These are phyloP conservation scores for Russula griseocarnosa DNA, from an alignment of 768 basidiomycete genomes.

Conservation along the genomic window DNA sequence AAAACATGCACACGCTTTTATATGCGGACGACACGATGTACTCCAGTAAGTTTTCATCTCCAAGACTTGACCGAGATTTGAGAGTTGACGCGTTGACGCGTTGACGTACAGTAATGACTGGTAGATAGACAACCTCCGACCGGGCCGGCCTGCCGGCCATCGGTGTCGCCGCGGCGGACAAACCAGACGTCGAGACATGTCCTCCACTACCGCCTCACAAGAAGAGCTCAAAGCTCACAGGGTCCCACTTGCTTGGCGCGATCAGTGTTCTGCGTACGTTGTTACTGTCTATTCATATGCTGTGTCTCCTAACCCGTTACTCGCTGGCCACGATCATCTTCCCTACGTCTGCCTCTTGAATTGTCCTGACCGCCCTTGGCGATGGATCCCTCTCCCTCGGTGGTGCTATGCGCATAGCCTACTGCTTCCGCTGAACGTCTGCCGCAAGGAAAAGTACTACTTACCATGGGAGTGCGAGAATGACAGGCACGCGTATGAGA, in stretches of 20 bases:
- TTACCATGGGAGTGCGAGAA: constrained; percentile 93
- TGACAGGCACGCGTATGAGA: constrained; percentile 81
- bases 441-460: constrained; percentile 72
- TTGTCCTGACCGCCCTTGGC: neutral
- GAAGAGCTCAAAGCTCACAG: constrained; percentile 68
- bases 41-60: too few relatives aligned
- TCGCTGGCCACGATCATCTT: neutral
- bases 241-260: constrained; percentile 82
- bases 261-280: constrained; percentile 86
- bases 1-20: too few relatives aligned
- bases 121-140: neutral
- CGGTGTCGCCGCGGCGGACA: neutral
- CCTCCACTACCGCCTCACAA: constrained; percentile 77
- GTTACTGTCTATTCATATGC: neutral
- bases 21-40: too few relatives aligned
- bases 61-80: too few relatives aligned
- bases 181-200: constrained; percentile 43
- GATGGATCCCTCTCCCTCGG: neutral
- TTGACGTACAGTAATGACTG: too few relatives aligned
- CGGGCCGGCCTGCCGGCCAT: neutral
- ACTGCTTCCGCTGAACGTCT: constrained; percentile 82
- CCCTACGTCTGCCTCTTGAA: neutral
- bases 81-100: too few relatives aligned
- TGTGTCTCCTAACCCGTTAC: neutral
- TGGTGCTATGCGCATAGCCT: constrained; percentile 46